Evolutionary conservation across 2,329 filamentous ascomycete genomes (phyloP).

Genomic region (Alternaria postmessia): DNA sequence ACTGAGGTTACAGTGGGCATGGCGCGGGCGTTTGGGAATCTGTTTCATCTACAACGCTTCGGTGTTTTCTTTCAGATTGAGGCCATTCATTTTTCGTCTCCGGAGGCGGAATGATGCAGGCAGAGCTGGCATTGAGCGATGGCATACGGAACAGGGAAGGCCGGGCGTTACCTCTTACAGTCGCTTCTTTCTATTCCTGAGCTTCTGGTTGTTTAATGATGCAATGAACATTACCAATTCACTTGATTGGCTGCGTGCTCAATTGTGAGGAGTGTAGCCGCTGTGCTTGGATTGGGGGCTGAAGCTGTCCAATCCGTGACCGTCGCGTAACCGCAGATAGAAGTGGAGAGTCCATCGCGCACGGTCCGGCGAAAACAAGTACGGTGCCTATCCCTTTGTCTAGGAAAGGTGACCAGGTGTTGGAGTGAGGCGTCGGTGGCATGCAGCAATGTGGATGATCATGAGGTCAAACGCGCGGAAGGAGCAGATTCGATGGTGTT

Average conservation of each 20-base stretch:
- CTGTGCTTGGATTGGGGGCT: conserved; percentile 50
- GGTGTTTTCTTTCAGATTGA: conserved; percentile 36
- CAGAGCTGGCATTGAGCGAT: conserved; percentile 40
- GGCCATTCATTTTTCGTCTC: conserved; percentile 45
- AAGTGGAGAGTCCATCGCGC: conserved; percentile 46
- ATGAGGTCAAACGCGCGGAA: conserved; percentile 18
- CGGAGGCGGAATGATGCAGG: conserved; percentile 40
- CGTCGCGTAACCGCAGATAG: conserved; percentile 52
- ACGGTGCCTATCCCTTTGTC: conserved; percentile 32
- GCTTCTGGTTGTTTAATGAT: conserved; percentile 40
- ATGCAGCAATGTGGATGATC: conserved; percentile 12
- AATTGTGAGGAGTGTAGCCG: conserved; percentile 46
- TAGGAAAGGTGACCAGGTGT: conserved; percentile 16
- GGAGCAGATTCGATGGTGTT: conserved; percentile 30
- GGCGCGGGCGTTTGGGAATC: conserved; percentile 40
- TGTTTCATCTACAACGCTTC: conserved; percentile 49
- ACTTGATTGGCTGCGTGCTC: conserved; percentile 45
- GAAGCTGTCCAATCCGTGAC: conserved; percentile 51
- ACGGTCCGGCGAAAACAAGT: conserved; percentile 39
- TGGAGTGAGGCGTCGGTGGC: conserved; percentile 4
- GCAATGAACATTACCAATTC: conserved; percentile 38
- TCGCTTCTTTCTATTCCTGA: conserved; percentile 44
- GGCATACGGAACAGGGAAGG: conserved; percentile 35
- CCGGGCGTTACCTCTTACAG: conserved; percentile 50
- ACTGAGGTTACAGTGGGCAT: conserved; percentile 32